These are phyloP conservation scores for Hypoxylon lenormandii DNA, from an alignment of 495 filamentous ascomycete species.

Conservation along the genomic window DNA sequence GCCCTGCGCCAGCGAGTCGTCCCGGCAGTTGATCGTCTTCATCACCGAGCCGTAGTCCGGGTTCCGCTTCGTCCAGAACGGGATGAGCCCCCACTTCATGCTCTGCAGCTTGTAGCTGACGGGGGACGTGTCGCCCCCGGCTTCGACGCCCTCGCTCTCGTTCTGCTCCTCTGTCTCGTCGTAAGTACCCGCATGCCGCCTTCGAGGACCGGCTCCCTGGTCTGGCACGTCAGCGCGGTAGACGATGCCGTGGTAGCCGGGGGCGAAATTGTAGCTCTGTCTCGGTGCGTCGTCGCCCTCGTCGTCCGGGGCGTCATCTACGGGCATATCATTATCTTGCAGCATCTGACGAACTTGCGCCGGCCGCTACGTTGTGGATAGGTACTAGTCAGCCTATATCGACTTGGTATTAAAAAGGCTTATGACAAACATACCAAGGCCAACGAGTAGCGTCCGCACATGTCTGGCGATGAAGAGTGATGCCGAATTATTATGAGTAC, in stretches of 20 bases:
- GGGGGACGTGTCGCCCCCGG: constrained; percentile 13
- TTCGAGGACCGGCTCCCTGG: constrained; percentile 59
- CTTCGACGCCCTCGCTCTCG: constrained; percentile 19
- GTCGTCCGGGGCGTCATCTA: constrained; percentile 81
- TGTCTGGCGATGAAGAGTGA: constrained; percentile 50
- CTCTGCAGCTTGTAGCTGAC: constrained; percentile 83
- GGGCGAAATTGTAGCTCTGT: constrained; percentile 92
- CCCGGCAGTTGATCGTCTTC: constrained; percentile 94
- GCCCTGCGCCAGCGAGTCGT: constrained; percentile 81
- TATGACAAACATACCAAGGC: constrained; percentile 70
- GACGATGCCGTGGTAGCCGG: constrained; percentile 84
- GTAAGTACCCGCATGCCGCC: constrained; percentile 28
- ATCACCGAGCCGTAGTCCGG: constrained; percentile 79
- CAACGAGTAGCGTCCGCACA: constrained; percentile 90
- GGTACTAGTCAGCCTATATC: constrained; percentile 31
- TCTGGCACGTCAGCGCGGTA: constrained; percentile 81
- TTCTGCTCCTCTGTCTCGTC: constrained; percentile 32
- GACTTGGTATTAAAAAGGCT: constrained; percentile 6
- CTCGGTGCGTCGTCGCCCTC: constrained; percentile 69
- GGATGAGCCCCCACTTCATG: constrained; percentile 75
- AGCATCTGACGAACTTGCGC: constrained; percentile 76
- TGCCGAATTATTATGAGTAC: not conserved
- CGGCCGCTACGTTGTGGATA: constrained; percentile 61
- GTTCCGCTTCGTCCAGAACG: constrained; percentile 89
- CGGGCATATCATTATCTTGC: constrained; percentile 77